Conservation (phyloP, 2,329 filamentous ascomycete genomes). For the Gnomoniopsis sp. region DNA sequence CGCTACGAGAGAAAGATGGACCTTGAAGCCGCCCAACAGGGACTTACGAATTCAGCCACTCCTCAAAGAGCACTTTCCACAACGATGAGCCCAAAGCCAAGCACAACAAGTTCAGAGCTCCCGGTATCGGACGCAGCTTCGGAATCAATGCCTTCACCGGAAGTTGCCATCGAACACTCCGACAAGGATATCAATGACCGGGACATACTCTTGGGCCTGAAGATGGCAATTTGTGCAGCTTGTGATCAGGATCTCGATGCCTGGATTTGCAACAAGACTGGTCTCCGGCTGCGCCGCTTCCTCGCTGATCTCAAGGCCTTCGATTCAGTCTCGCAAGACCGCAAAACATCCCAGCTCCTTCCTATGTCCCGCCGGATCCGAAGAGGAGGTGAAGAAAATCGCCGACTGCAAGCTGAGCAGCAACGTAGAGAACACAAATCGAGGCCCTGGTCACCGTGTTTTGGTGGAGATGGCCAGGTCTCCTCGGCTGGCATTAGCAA, state of each 20-base stretch:
- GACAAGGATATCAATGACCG: conserved; percentile 41
- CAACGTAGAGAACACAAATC: conserved; percentile 1
- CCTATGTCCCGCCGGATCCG: conserved; percentile 4
- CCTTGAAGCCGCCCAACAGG: conserved; percentile 2
- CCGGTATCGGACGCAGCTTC: background rate
- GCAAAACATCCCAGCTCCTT: background rate
- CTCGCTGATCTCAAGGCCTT: conserved; percentile 51
- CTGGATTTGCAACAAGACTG: conserved; percentile 49
- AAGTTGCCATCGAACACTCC: conserved; percentile 22
- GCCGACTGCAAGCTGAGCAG: conserved; percentile 4
- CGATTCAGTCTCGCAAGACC: conserved; percentile 39
- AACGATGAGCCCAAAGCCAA: background rate
- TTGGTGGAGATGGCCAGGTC: conserved; percentile 5
- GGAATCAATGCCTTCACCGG: background rate
- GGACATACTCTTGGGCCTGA: conserved; percentile 52
- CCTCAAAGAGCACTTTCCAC: background rate
- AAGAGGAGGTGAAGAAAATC: conserved; percentile 1
- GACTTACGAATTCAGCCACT: background rate
- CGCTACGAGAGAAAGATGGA: conserved; percentile 1
- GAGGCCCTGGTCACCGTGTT: conserved; percentile 7
- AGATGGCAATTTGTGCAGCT: conserved; percentile 53
- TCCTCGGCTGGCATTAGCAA: background rate
- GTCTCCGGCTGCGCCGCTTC: conserved; percentile 50
- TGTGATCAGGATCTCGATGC: conserved; percentile 52
- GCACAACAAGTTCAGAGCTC: background rate